Evolutionary conservation across 139 green algal genomes (phyloP).

Genomic region (Chlorella vulgaris): DNA sequence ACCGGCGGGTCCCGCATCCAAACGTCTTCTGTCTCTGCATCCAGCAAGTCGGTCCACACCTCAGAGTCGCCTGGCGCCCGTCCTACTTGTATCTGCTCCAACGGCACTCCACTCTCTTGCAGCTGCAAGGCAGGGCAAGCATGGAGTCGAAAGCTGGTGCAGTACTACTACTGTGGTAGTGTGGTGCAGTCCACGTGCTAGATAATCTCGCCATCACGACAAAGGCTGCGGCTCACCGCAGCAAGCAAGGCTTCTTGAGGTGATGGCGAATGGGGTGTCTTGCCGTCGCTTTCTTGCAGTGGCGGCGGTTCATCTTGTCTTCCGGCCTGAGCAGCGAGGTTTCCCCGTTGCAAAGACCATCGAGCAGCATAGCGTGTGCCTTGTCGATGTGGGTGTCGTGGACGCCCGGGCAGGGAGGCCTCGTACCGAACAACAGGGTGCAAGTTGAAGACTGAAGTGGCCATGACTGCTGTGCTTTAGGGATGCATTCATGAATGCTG

Average conservation of each 20-base stretch:
- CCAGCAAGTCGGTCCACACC: conserved; percentile 3
- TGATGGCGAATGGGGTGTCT: neutral
- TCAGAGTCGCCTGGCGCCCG: conserved; percentile 1
- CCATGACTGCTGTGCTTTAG: no score
- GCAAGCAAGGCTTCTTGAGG: conserved; percentile 12
- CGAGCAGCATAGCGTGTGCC: no score
- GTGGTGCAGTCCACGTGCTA: neutral
- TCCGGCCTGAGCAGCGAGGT: neutral
- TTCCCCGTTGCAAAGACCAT: neutral
- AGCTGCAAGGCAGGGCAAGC: neutral
- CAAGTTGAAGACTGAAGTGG: no score
- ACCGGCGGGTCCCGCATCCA: neutral
- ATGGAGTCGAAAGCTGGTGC: no score
- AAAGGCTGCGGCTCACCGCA: neutral
- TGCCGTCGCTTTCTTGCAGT: neutral
- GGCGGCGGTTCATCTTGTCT: neutral
- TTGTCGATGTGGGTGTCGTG: no score
- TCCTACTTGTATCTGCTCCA: conserved; percentile 15
- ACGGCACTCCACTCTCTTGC: neutral
- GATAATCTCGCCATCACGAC: neutral
- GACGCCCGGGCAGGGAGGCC: no score
- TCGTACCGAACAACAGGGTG: no score
- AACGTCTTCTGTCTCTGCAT: conserved; percentile 5
- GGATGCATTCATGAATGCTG: no score
- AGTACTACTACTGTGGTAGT: neutral